These are phyloP conservation scores for Colletotrichum euphorbiae DNA, from an alignment of 2,329 filamentous ascomycete species.

Conservation along the genomic window DNA sequence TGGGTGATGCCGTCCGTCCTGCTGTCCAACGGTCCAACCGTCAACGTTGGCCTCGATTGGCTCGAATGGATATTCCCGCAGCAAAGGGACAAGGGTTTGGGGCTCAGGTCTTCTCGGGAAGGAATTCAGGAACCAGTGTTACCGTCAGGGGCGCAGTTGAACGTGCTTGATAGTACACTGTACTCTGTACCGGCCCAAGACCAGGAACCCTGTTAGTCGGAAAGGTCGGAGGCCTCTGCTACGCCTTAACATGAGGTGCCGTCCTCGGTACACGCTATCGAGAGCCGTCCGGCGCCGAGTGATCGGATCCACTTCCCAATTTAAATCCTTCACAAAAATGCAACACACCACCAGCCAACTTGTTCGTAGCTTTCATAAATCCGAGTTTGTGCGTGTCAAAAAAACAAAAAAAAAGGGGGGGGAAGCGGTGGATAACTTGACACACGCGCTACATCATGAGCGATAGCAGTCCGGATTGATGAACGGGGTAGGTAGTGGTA, in stretches of 20 bases:
- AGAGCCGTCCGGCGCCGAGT: constrained; percentile 20
- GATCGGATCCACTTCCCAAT: constrained; percentile 37
- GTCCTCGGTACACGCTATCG: constrained; percentile 20
- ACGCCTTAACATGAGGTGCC: neutral
- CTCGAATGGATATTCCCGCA: constrained; percentile 27
- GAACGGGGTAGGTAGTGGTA: neutral
- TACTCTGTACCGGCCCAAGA: neutral
- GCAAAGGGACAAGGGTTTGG: constrained; percentile 9
- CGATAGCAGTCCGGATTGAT: constrained; percentile 6
- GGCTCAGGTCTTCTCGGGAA: constrained; percentile 14
- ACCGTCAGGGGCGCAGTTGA: constrained; percentile 38
- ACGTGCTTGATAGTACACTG: constrained; percentile 7
- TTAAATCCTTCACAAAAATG: constrained; percentile 35
- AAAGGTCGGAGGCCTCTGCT: neutral
- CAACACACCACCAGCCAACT: constrained; percentile 29
- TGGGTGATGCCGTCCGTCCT: constrained; percentile 4
- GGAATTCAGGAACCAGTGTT: constrained; percentile 36
- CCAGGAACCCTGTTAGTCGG: constrained; percentile 7
- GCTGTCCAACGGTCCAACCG: no score
- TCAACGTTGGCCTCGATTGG: constrained; percentile 28
- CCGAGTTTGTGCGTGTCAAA: constrained; percentile 4
- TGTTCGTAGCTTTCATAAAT: constrained; percentile 28
- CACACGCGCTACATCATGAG: constrained; percentile 29
- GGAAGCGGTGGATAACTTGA: constrained; percentile 34
- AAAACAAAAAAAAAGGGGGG: constrained; percentile 22